Base-by-base conservation (phyloP, 2,329 filamentous ascomycete species). In the Claviceps capensis region DNA sequence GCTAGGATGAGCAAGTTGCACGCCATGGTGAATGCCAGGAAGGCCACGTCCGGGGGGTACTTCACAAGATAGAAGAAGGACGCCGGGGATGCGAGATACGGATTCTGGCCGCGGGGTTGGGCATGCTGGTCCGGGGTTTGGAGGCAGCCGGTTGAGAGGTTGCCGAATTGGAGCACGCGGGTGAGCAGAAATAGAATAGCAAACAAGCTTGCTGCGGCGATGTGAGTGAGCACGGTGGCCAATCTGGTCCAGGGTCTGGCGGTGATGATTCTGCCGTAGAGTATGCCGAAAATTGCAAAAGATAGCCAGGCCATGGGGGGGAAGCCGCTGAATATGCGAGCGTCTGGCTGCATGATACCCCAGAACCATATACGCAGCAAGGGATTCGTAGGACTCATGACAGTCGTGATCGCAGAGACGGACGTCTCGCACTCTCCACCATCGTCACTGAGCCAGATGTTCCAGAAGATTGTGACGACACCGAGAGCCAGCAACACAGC, bases 61-160 rank as follows among this genome's bases (percentile, higher is more conserved):
- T 74, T 74, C 56, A 67, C 59, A 44, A 73, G 57, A 62, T 73
- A 74, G 59, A 74, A 71, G 61, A 74, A 74, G 5, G 71, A 67
- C 26, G 60, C 58, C 1, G 60, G 57, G 0, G 71, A 73, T 4
- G 58, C 63, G 16, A 74, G 65, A 46, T 73, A 74, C 2, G 65
- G 70, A 54, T 74, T 73, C 13, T 48, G 51, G 3, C 30, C 30
- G 9, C 55, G 52, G 0, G 65, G 62, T 17, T 61, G 58, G 11
- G 51, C 52, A 8, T 53, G 49, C 19, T 72, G 67, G 22, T 68
- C 69, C 0, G 68, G 65, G 2, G 68, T 70, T 2, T 63, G 64
- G 0, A 73, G 61, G 22, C 72, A 74, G 5, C 59, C 65, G 38
- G 71, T 67, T 0, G 72, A 73, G 1, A 74, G 61, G 52, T 74